phyloP scores from a whole-genome alignment of 106 monocot genomes.

The Ottelia alismoides region DNA sequence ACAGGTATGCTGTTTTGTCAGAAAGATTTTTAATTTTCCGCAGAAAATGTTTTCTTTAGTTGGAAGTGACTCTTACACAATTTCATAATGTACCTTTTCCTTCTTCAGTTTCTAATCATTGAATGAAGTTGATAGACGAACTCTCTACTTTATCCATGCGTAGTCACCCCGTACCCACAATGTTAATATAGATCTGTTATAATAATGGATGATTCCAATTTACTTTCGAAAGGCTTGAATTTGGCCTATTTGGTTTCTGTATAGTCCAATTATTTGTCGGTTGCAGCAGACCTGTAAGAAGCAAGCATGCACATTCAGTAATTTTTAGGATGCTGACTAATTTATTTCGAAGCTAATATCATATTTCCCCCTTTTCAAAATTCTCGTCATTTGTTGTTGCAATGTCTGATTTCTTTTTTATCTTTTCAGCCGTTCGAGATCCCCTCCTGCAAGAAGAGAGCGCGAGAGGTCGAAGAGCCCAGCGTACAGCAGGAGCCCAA shows the following conservation, averaged over 20 bases:
- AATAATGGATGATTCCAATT: no score
- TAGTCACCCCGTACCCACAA: not conserved
- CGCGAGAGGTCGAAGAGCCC: slow-evolving; percentile 55
- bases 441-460: slow-evolving; percentile 49
- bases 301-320: no score
- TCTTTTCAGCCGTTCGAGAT: slow-evolving; percentile 71
- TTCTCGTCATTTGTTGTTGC: not conserved
- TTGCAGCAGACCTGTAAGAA: no score
- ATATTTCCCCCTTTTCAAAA: not conserved
- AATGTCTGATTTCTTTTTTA: not conserved
- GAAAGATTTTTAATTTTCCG: not conserved
- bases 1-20: no score
- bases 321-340: no score
- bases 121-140: not conserved
- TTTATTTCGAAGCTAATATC: no score
- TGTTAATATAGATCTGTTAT: not conserved
- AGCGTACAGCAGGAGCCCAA: slow-evolving; percentile 54
- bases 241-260: no score
- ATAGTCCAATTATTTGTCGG: no score
- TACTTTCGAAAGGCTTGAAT: no score
- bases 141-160: not conserved
- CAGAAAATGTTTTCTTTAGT: not conserved
- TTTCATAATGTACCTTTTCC: not conserved
- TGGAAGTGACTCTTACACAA: not conserved
- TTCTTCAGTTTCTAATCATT: not conserved